Base-by-base conservation (phyloP, 2,329 filamentous ascomycete species). In the Sclerotiophoma versabilis region DNA sequence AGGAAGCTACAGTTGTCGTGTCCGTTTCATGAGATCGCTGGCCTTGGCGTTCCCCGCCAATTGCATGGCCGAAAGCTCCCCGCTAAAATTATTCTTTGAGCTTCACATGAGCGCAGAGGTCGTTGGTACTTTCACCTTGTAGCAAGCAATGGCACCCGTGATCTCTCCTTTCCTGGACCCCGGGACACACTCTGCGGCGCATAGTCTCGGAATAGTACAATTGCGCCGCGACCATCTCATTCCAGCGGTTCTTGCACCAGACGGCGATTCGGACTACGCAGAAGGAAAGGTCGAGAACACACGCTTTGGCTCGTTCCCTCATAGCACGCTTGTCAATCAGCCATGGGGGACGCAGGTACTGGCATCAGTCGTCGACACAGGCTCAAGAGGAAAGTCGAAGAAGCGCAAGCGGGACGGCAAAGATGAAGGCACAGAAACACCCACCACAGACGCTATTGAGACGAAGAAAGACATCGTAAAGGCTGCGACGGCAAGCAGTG, bases 301-400 rank as follows among this genome's bases (percentile, higher is more conserved):
- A 1, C 87, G 93, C 37, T 99, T 96, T 69, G 95, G 95, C 42
- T 96, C 93, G 12, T 83, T 79, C 49, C 80, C 80, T 2, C 80
- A 83, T 63, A 79, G 72, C 58, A 81, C 79, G 0, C 73, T 83
- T 22, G 69, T 96, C 49, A 82, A 86, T 5, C 81, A 92, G 48
- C 89, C 91, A 34, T 98, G 93, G 93, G 95, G 95, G 23, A 92
- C 90, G 6, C 95, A 98, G 73, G 87, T 98, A 19, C 84, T 91
- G 39, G 95, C 95, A 7, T 96, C 92, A 1, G 86, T 88, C 26
- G 92, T 97, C 51, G 91, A 97, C 69, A 97, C 93, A 0, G 92
- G 93, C 11, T 95, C 92, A n/a, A 83, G 92, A 65, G 92, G 92
- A 27, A 84, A 89, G 45, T 65, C 63, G 7, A 70, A 70, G 66